Conservation (phyloP, 164 flowering plant species). For the Sedum album region DNA sequence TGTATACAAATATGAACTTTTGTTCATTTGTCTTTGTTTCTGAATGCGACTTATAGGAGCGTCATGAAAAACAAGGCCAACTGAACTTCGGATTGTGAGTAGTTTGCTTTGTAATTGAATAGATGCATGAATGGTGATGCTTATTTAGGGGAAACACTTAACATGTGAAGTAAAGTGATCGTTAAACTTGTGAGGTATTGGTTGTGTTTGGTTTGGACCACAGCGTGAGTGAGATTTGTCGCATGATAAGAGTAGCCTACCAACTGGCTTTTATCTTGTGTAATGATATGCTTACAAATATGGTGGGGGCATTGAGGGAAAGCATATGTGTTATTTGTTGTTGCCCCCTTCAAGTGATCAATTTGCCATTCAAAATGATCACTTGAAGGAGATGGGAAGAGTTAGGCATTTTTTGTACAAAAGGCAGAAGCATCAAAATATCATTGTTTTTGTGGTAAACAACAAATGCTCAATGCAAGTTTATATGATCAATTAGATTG, state of each 20-base stretch:
- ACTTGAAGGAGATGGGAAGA: background rate
- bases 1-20: background rate
- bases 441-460: background rate
- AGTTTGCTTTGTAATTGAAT: background rate
- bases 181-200: slow-evolving; percentile 4
- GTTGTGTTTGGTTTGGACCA: background rate
- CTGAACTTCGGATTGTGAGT: background rate
- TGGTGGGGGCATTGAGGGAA: background rate
- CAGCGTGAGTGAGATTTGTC: background rate
- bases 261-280: background rate
- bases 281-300: background rate
- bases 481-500: no score
- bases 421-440: background rate
- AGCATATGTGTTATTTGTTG: background rate
- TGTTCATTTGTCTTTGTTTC: background rate
- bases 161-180: background rate
- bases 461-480: background rate
- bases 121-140: slow-evolving; percentile 2
- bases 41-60: background rate
- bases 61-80: background rate
- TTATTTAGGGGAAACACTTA: background rate
- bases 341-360: background rate
- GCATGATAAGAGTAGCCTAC: background rate
- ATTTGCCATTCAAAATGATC: background rate
- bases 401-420: background rate